A percentile compares a stretch with the other conserved stretches of the same genome.
Evolutionary conservation across 2,329 filamentous ascomycete genomes (phyloP).

Genomic region (Fusarium nygamai): DNA sequence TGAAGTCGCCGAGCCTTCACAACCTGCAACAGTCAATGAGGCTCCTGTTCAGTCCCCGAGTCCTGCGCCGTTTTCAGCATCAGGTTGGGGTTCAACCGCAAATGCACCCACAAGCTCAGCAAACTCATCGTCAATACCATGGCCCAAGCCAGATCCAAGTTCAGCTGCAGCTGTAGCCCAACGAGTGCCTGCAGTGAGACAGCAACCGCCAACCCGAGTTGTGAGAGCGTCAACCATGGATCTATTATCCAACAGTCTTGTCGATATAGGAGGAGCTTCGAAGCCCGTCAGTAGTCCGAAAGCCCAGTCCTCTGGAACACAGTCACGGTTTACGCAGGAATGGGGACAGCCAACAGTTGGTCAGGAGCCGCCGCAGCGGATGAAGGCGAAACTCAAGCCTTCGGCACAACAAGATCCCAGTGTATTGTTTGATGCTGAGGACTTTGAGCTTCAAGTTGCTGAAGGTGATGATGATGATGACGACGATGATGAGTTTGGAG

Average conservation of each 20-base stretch:
- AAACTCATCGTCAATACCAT: constrained; percentile 31
- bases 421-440: constrained; percentile 74
- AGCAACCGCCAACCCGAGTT: constrained; percentile 35
- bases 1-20: constrained; percentile 61
- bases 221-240: constrained; percentile 63
- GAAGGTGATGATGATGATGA: constrained; percentile 58
- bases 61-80: constrained; percentile 7
- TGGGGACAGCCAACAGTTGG: constrained; percentile 4
- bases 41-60: constrained; percentile 18
- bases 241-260: constrained; percentile 62
- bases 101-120: constrained; percentile 1
- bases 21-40: constrained; percentile 13
- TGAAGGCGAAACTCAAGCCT: constrained; percentile 39
- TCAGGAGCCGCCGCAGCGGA: constrained; percentile 10
- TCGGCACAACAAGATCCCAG: constrained; percentile 54
- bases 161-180: constrained; percentile 9
- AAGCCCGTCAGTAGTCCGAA: constrained; percentile 1
- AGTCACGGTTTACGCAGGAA: constrained; percentile 20
- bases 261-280: constrained; percentile 48
- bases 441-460: constrained; percentile 56
- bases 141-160: constrained; percentile 20
- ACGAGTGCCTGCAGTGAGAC: background rate
- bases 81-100: constrained; percentile 25
- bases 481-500: constrained; percentile 63
- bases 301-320: constrained; percentile 2